Evolutionary conservation across 768 basidiomycete species (phyloP), one percentile per base, ranked within the genome.

Genomic region (Pleurotus tuber-regium): DNA sequence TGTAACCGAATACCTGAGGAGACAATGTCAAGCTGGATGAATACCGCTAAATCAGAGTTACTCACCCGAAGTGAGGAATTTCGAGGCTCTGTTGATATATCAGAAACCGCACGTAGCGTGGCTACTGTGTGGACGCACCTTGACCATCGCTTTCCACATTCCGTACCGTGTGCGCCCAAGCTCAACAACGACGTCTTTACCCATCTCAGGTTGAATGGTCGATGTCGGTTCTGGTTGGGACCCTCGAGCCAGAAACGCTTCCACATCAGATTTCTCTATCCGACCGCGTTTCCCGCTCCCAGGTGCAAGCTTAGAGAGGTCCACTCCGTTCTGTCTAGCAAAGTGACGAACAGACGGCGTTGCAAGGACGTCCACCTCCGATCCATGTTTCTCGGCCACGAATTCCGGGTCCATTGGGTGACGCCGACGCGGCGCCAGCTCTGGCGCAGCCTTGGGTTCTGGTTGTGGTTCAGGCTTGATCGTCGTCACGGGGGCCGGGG

Each of bases 111-210:
- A 46, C 35, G n/a, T n/a, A n/a, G n/a, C 14, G n/a, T 19, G 33
- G 46, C 14, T 7, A 11, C 43, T 23, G 31, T 26, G 47, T 40
- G 36, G 16, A 55, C 70, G 23, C 43, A 85, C 89, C 80, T 89
- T 89, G 8, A 75, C 79, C 92, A 94, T 94, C 2, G 89, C 87
- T 58, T 89, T 89, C 85, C 83, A 94, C 92, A 94, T 95, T 8
- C 83, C 84, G 61, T 83, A 80, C 49, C 92, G 73, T 11, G 89
- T 91, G 56, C 89, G 72, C 4, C 83, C 84, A 21, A 94, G 74
- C 47, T 89, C 89, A 2, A 92, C 79, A 2, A 86, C 70, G 8
- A 77, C 68, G 52, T 89, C 87, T 33, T 75, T 57, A 14, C 54
- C 60, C 36, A 14, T 18, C 19, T 51, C 43, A 11, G 41, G 12